Evolutionary conservation across 1,284 basidiomycete genomes (phyloP), one percentile per base, ranked within the genome.

Genomic region (Rhodotorula sp.): DNA sequence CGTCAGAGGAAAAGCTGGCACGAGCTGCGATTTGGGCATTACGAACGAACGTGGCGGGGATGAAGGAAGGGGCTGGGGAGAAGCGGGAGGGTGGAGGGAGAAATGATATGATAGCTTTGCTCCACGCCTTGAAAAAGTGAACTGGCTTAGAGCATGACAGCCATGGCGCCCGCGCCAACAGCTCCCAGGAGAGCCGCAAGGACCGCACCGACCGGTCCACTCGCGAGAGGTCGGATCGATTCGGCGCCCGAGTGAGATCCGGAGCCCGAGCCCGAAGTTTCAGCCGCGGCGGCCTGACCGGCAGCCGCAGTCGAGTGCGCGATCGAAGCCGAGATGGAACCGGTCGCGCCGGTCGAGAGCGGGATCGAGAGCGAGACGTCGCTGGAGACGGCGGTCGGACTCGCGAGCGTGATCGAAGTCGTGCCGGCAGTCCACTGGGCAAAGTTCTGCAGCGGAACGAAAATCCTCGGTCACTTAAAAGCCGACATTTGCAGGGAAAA

Each of bases 341-440:
- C 65, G 12, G 59, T 46, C 23, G 61, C 66, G 49, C 65, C 68
- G 31, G 71, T 59, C 49, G 63, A 64, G 34, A 72, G 61, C n/a
- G 67, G 66, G 58, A 74, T 49, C 26, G 64, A 48, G 47, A 76
- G 49, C 6, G 63, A 29, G 0, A 54, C 62, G 31, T 62, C 61
- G 26, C 58, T 67, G 23, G 69, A 65, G 31, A 61, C 58, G 29
- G 74, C 75, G 0, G 71, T 71, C 3, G 75, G 67, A 20, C 63
- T 49, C 1, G 66, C 65, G 63, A 75, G 70, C 26, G 64, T 68
- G 56, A 75, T 66, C 26, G 75, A 63, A 12, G 54, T 64, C n/a
- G 75, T 75, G 29, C 73, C 75, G 10, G 73, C 61, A 12, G 52
- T 61, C 31, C 31, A 77, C 26, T 75, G 74, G 5, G 51, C 69